Evolutionary conservation across 2,329 filamentous ascomycete species (phyloP).

Genomic region (Lasiodiplodia gonubiensis): DNA sequence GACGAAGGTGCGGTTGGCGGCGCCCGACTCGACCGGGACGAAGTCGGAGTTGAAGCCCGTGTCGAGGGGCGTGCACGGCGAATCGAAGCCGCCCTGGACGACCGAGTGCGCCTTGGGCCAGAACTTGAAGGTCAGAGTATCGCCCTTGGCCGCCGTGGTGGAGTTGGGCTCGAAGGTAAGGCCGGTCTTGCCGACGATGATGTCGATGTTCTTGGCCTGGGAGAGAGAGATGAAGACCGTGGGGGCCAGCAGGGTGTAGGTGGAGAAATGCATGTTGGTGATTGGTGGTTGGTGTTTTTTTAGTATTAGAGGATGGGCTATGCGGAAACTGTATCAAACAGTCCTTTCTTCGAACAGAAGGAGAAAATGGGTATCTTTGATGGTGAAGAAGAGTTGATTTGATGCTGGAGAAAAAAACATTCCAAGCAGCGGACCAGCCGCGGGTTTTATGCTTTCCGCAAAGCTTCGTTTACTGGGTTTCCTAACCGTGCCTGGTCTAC

Average conservation of each 20-base stretch:
- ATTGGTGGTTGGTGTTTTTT: not conserved
- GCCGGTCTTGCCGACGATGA: slow-evolving; percentile 40
- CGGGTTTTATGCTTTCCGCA: slow-evolving; percentile 13
- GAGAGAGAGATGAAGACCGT: slow-evolving; percentile 40
- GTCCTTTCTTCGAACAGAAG: slow-evolving; percentile 12
- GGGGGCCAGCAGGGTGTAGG: slow-evolving; percentile 9
- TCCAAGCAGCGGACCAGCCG: slow-evolving; percentile 4
- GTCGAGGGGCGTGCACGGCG: slow-evolving; percentile 42
- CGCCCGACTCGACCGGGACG: slow-evolving; percentile 38
- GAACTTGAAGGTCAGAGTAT: slow-evolving; percentile 47
- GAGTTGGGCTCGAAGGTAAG: slow-evolving; percentile 44
- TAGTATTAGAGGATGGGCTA: slow-evolving; percentile 4
- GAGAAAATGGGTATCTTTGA: slow-evolving; percentile 16
- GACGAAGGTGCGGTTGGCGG: slow-evolving; percentile 39
- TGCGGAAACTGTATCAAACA: slow-evolving; percentile 25
- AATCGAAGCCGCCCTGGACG: slow-evolving; percentile 43
- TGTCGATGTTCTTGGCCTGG: slow-evolving; percentile 41
- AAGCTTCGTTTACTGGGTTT: slow-evolving; percentile 12
- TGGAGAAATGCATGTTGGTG: slow-evolving; percentile 26
- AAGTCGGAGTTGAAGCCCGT: slow-evolving; percentile 48
- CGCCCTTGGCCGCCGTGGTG: slow-evolving; percentile 43
- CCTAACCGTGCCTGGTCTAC: not conserved
- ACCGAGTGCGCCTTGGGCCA: slow-evolving; percentile 49
- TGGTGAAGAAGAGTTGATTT: slow-evolving; percentile 4
- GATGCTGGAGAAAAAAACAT: slow-evolving; percentile 18